Evolutionary conservation across 139 green algal species (phyloP), one percentile per base, ranked within the genome.

Genomic region (Coelastrella sp.): DNA sequence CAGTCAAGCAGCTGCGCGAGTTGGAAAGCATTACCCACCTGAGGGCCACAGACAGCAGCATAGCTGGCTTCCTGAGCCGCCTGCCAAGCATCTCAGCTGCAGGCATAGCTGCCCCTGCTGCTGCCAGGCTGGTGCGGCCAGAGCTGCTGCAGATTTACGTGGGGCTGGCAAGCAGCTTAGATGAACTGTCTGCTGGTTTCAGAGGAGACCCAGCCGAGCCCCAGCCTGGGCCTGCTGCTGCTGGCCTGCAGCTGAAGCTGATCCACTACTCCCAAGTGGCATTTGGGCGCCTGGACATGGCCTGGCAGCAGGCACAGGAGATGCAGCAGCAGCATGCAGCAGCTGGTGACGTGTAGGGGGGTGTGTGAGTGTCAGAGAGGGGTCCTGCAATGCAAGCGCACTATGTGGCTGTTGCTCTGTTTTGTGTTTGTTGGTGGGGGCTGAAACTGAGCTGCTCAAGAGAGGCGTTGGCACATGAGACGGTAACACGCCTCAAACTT

Each of bases 1-100:
- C 80, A 32, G 80, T 86, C 22, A 57, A 76, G 80, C 80, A 23
- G 61, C 80, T 85, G 80, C 80, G 59, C 19, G 59, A 85, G 19
- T 74, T 73, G 22, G 80, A 56, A 60, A 23, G n/a, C 32, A 47
- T n/a, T 61, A 86, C 71, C 13, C 80, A 86, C 80, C 61, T 85
- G 5, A 22, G 79, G 8, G 32, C 77, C 5, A 7, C 77, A 19
- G 57, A 73, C 58, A 65, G 20, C 73, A 83, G 10, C 76, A 71
- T 85, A 19, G 5, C 14, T 20, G n/a, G 54, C 57, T 85, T 85
- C 79, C 10, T 73, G 57, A 56, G 79, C 79, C 47, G 79, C 11
- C 58, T 85, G 17, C 79, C 79, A 54, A 71, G 57, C 79, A 73
- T 85, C 17, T 85, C 79, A 64, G 57, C 57, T 14, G 57, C 58